Evolutionary conservation across 352 stramenopile genomes (phyloP).

Genomic region (Globisporangium iwayamae): DNA sequence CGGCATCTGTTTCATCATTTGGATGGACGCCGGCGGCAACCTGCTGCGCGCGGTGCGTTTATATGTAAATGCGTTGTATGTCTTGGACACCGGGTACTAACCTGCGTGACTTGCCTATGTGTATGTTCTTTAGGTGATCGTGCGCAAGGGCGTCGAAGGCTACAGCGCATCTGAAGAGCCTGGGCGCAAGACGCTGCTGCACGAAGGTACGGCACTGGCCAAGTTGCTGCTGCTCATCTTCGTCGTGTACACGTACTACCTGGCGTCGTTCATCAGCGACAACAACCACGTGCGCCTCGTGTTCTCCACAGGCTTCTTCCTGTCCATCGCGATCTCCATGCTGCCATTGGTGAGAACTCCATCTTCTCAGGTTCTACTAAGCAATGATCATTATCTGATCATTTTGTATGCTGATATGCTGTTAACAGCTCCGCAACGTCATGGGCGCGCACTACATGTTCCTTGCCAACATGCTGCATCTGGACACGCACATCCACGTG

Average conservation of each 20-base stretch:
- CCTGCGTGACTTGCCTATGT: not conserved
- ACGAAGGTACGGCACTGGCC: constrained; percentile 61
- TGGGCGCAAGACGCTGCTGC: constrained; percentile 56
- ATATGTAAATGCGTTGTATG: not conserved
- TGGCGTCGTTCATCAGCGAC: constrained; percentile 48
- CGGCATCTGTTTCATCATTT: constrained; percentile 69
- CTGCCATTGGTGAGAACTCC: constrained; percentile 42
- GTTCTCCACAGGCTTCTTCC: constrained; percentile 67
- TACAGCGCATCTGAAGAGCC: constrained; percentile 64
- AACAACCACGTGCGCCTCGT: constrained; percentile 48
- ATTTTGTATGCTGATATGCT: not conserved
- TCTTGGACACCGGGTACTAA: not conserved
- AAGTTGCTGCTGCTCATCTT: constrained; percentile 70
- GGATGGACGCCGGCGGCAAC: constrained; percentile 63
- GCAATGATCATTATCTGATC: not conserved
- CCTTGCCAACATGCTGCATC: constrained; percentile 61
- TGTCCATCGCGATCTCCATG: constrained; percentile 51
- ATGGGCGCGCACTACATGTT: constrained; percentile 79
- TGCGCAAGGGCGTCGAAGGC: constrained; percentile 52
- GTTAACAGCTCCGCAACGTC: constrained; percentile 53
- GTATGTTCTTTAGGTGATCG: constrained; percentile 30
- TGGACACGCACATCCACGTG: constrained; percentile 47
- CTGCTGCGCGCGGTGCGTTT: constrained; percentile 44
- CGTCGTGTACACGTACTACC: constrained; percentile 73
- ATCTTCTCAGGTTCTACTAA: not conserved